A percentile compares a stretch with the other conserved stretches of the same genome.
Evolutionary conservation across 345 rosid genomes (phyloP).

Genomic region (Combretum micranthum): DNA sequence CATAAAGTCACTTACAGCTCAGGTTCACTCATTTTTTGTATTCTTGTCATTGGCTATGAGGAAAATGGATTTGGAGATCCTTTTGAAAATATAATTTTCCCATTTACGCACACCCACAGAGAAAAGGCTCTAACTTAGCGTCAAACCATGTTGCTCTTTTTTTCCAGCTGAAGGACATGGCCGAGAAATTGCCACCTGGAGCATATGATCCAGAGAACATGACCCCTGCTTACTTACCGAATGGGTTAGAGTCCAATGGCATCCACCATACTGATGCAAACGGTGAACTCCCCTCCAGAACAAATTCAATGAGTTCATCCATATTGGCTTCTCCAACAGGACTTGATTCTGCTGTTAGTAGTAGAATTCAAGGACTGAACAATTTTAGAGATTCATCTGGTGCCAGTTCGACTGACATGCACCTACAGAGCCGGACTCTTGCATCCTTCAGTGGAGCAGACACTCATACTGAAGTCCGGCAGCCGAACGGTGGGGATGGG

Average conservation of each 20-base stretch:
- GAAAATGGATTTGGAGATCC: not conserved
- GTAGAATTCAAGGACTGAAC: constrained; percentile 29
- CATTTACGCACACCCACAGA: too few species aligned
- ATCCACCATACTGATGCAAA: constrained; percentile 42
- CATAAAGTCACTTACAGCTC: constrained; percentile 85
- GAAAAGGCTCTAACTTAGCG: too few species aligned
- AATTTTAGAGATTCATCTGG: constrained; percentile 35
- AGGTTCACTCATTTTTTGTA: constrained; percentile 39
- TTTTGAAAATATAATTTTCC: not conserved
- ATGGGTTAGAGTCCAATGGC: constrained; percentile 69
- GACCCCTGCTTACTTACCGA: constrained; percentile 35
- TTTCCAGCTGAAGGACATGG: constrained; percentile 82
- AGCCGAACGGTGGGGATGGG: constrained; percentile 35
- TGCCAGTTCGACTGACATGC: constrained; percentile 12
- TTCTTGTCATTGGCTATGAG: not conserved
- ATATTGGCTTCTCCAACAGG: constrained; percentile 41
- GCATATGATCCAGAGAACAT: constrained; percentile 49
- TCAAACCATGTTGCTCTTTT: constrained; percentile 5
- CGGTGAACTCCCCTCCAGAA: constrained; percentile 55
- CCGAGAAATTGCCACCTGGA: constrained; percentile 72
- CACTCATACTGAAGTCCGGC: constrained; percentile 34
- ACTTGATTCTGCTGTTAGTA: constrained; percentile 25
- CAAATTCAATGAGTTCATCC: constrained; percentile 46
- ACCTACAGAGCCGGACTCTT: constrained; percentile 6
- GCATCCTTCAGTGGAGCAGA: constrained; percentile 28